Conservation (phyloP, 164 flowering plant genomes). For the Dillenia suffruticosa region DNA sequence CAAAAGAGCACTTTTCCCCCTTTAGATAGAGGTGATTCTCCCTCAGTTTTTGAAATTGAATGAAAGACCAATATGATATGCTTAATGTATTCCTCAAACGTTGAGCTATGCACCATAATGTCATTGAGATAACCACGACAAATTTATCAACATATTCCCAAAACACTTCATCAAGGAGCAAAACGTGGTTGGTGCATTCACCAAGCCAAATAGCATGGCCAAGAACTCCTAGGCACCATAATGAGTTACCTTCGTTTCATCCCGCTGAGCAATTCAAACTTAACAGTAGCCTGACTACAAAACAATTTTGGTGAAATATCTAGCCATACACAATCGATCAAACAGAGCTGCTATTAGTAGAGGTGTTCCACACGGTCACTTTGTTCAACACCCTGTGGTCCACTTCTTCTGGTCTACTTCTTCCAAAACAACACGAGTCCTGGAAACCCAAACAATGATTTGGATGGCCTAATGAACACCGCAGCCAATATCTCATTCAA, state of each 20-base stretch:
- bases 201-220: neutral
- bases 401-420: neutral
- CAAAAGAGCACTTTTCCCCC: neutral
- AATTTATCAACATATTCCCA: neutral
- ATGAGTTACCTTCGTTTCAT: neutral
- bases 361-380: neutral
- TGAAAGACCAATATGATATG: neutral
- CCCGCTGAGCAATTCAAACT: neutral
- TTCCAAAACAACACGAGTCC: neutral
- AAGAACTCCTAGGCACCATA: neutral
- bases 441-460: neutral
- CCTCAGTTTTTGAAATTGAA: neutral
- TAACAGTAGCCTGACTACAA: neutral
- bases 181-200: neutral
- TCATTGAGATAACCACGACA: neutral
- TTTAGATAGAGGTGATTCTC: neutral
- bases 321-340: too few species aligned
- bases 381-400: neutral
- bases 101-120: neutral
- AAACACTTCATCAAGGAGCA: neutral
- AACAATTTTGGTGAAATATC: too few species aligned
- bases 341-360: neutral
- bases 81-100: neutral
- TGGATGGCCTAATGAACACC: constrained; percentile 1
- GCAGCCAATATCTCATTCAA: constrained; percentile 3